Percentiles rank a stretch among this genome's conserved stretches.
phyloP scores from a whole-genome alignment of 352 stramenopile genomes.

The Phytophthora melonis region DNA sequence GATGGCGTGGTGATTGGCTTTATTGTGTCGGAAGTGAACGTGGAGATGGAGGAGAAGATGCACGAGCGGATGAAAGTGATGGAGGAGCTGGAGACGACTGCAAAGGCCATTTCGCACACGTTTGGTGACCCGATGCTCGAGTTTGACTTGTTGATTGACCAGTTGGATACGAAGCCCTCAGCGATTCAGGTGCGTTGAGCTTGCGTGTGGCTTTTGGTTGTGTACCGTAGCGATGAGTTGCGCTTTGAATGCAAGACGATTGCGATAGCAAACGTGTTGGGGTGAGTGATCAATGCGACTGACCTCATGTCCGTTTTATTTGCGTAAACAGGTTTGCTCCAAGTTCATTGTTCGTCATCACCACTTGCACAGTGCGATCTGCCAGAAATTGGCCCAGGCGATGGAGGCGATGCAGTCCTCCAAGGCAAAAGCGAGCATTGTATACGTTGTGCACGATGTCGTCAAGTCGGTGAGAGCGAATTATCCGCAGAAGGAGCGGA shows the following conservation, averaged over 20 bases:
- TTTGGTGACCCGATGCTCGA: slow-evolving; percentile 89
- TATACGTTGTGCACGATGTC: slow-evolving; percentile 88
- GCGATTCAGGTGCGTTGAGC: slow-evolving; percentile 75
- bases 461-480: slow-evolving; percentile 78
- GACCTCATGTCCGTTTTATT: slow-evolving; percentile 10
- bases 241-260: slow-evolving; percentile 3
- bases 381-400: slow-evolving; percentile 67
- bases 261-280: slow-evolving; percentile 10
- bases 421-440: slow-evolving; percentile 80
- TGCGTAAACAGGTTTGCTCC: slow-evolving; percentile 65
- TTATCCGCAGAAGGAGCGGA: slow-evolving; percentile 77
- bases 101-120: slow-evolving; percentile 79
- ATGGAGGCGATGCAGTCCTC: slow-evolving; percentile 71
- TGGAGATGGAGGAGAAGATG: slow-evolving; percentile 84
- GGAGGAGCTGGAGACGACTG: slow-evolving; percentile 78
- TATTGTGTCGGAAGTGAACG: slow-evolving; percentile 89
- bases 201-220: slow-evolving; percentile 1
- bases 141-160: slow-evolving; percentile 87
- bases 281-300: slow-evolving; percentile 7
- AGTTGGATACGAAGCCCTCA: slow-evolving; percentile 86
- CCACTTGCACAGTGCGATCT: slow-evolving; percentile 74
- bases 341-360: slow-evolving; percentile 89
- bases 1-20: slow-evolving; percentile 89
- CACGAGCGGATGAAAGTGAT: slow-evolving; percentile 81
- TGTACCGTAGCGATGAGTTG: neutral